Conservation (phyloP, 208 protist genomes). For the Tritrichomonas musculus region DNA sequence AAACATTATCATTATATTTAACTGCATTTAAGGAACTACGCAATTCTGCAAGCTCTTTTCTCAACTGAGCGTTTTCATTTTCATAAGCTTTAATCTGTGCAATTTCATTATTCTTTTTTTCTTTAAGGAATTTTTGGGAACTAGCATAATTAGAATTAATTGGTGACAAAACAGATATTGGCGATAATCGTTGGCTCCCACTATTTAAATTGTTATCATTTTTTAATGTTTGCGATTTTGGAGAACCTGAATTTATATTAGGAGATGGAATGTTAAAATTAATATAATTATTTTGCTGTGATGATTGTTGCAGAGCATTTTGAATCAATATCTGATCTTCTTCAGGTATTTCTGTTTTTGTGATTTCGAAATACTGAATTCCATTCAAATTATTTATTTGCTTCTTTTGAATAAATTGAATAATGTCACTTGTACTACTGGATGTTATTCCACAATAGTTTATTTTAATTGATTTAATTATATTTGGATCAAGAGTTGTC, state of each 20-base stretch:
- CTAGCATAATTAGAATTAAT: no score
- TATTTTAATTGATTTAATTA: neutral
- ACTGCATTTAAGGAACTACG: neutral
- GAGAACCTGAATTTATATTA: no score
- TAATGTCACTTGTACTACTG: neutral
- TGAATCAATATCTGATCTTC: neutral
- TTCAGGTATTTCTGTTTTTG: neutral
- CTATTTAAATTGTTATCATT: no score
- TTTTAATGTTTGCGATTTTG: no score
- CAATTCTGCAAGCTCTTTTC: neutral
- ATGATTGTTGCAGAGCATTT: neutral
- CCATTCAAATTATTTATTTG: neutral
- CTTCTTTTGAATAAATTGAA: neutral
- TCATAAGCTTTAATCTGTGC: no score
- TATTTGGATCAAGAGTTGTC: neutral
- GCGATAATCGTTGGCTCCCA: neutral
- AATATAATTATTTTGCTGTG: neutral
- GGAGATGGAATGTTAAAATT: no score
- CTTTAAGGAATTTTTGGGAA: no score
- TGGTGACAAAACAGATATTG: no score
- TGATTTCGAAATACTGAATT: neutral
- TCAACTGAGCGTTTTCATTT: neutral
- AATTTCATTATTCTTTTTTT: no score
- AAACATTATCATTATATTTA: constrained; percentile 29
- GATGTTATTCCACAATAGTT: neutral